Evolutionary conservation across 345 rosid species (phyloP).

Genomic region (Eutrema japonicum): DNA sequence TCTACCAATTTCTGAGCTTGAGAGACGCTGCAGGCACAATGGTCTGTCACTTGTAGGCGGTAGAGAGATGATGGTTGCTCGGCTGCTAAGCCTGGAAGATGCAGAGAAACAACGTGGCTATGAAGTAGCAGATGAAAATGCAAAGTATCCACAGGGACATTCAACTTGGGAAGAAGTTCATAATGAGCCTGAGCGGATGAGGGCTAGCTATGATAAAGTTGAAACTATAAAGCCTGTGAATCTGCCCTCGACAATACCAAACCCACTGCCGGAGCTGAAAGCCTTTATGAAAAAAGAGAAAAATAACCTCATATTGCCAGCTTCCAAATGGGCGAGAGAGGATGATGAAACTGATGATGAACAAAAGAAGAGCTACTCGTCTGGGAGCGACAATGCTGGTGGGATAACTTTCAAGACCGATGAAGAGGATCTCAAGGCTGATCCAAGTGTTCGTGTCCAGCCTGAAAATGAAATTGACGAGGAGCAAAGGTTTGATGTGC

Average conservation of each 20-base stretch:
- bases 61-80: slow-evolving; percentile 88
- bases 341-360: slow-evolving; percentile 88
- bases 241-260: slow-evolving; percentile 48
- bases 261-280: slow-evolving; percentile 66
- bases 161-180: slow-evolving; percentile 55
- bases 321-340: slow-evolving; percentile 91
- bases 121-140: slow-evolving; percentile 70
- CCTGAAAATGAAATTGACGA: slow-evolving; percentile 64
- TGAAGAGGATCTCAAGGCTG: slow-evolving; percentile 57
- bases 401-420: slow-evolving; percentile 57
- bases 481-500: slow-evolving; percentile 68
- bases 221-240: slow-evolving; percentile 48
- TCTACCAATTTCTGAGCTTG: slow-evolving; percentile 79
- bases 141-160: slow-evolving; percentile 56
- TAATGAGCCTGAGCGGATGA: slow-evolving; percentile 47
- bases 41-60: slow-evolving; percentile 89
- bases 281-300: slow-evolving; percentile 66
- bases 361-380: slow-evolving; percentile 73
- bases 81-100: slow-evolving; percentile 80
- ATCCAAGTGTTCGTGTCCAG: slow-evolving; percentile 51
- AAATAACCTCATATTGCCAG: slow-evolving; percentile 64
- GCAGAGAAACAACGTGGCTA: slow-evolving; percentile 80
- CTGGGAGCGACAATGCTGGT: slow-evolving; percentile 80
- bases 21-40: slow-evolving; percentile 89
- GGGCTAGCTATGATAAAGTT: slow-evolving; percentile 47